These are phyloP conservation scores for Trifolium dubium DNA, from an alignment of 306 rosid genomes.

Conservation along the genomic window DNA sequence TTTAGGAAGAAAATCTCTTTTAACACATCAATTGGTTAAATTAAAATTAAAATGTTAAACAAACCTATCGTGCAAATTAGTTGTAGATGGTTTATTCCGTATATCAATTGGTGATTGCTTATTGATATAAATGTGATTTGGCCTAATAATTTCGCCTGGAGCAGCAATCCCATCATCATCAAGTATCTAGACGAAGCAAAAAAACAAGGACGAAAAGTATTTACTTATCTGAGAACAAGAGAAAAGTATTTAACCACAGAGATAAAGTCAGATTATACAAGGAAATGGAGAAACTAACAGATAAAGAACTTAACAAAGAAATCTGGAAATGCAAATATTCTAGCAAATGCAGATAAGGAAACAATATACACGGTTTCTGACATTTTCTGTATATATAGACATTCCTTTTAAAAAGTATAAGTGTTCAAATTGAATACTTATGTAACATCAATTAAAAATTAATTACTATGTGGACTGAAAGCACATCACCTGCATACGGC, in stretches of 20 bases:
- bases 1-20: conserved; percentile 23
- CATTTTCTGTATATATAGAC: neutral
- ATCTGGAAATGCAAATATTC: neutral
- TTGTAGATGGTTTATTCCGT: conserved; percentile 37
- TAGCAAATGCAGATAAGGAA: neutral
- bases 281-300: neutral
- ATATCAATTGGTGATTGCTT: conserved; percentile 72
- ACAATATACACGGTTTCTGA: neutral
- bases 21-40: neutral
- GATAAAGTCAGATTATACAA: conserved; percentile 2
- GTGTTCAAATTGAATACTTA: neutral
- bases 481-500: conserved; percentile 63
- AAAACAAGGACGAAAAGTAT: conserved; percentile 24
- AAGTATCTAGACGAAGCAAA: conserved; percentile 57
- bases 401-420: neutral
- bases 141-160: conserved; percentile 82
- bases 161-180: conserved; percentile 96
- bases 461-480: neutral
- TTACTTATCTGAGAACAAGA: neutral
- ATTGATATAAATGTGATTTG: conserved; percentile 67
- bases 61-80: conserved; percentile 65
- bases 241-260: neutral
- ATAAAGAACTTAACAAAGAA: neutral
- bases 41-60: neutral
- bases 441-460: conserved; percentile 14